phyloP scores from a whole-genome alignment of 2,329 filamentous ascomycete species.

The Mariannaea sp. region DNA sequence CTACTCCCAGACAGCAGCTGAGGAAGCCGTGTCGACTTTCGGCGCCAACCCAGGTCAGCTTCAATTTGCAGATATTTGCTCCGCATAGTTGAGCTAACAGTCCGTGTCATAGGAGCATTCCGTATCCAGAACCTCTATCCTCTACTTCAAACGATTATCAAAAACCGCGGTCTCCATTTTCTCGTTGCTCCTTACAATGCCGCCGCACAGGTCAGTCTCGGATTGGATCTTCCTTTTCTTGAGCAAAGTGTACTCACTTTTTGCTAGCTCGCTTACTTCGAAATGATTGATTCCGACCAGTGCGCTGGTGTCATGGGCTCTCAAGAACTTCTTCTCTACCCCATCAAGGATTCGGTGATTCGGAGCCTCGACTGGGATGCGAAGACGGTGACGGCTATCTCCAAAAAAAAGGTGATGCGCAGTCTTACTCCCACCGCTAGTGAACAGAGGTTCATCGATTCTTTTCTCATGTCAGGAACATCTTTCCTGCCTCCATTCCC shows the following conservation, averaged over 20 bases:
- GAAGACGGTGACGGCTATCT: conserved; percentile 64
- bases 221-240: not conserved
- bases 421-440: conserved; percentile 66
- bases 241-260: conserved; percentile 20
- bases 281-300: conserved; percentile 68
- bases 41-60: conserved; percentile 72
- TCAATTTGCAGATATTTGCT: not conserved
- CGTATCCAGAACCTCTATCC: conserved; percentile 74
- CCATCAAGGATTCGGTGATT: conserved; percentile 77
- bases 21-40: conserved; percentile 84
- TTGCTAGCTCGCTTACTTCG: conserved; percentile 75
- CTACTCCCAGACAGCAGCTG: conserved; percentile 80
- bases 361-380: conserved; percentile 69
- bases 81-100: conserved; percentile 35
- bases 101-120: conserved; percentile 63
- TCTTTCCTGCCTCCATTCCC: conserved; percentile 81
- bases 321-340: conserved; percentile 84
- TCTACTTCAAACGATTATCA: conserved; percentile 75
- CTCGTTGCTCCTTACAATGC: conserved; percentile 87
- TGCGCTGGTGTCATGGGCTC: conserved; percentile 81
- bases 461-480: conserved; percentile 81
- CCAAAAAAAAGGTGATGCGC: conserved; percentile 72
- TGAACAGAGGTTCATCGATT: conserved; percentile 80
- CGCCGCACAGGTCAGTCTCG: conserved; percentile 72
- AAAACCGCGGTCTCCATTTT: conserved; percentile 71